Evolutionary conservation across 345 rosid species (phyloP), one percentile per base, ranked within the genome.

Genomic region (Orychophragmus violaceus): DNA sequence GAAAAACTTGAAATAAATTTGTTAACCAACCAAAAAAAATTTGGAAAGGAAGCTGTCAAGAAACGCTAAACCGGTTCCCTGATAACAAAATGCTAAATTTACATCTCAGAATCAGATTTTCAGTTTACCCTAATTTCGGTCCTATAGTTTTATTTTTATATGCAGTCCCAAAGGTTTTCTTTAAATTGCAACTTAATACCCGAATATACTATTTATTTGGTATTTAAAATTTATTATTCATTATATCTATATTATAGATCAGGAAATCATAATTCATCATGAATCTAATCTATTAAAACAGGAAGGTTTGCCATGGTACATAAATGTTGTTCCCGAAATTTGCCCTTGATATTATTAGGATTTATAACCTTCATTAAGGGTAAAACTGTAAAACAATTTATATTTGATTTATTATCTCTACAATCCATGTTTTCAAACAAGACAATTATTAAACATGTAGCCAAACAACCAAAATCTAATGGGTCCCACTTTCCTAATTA

Each of bases 21-120:
- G 46, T 10, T 41, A 41, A 41, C 46, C 16, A 41, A 41, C 46
- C 9, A 16, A 41, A 28, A 28, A 28, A 28, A 28, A 28, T 5
- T 5, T 41, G 46, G 19, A 17, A 41, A 41, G 21, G 46, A 41
- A 41, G 46, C 21, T 41, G 41, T 27, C 13, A 64, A 72, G 65
- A 72, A 72, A 72, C 65, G 52, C 63, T 45, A 46, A 71, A 27
- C 33, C 11, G 12, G 50, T 57, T 55, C 61, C 67, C 17, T 36
- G 9, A 37, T 49, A 23, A 17, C 42, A 19, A 49, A 41, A 62
- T 19, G 22, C 2, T 45, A 54, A 63, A 45, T 32, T 54, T 46
- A 62, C 49, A 71, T 28, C 42, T 21, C 5, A 32, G 37, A 35
- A 23, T 30, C 23, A 16, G 2, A 21, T 46, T 58, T 37, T 48